Base-by-base conservation (phyloP, 352 stramenopile species). In the Phytophthora agathidicida region DNA sequence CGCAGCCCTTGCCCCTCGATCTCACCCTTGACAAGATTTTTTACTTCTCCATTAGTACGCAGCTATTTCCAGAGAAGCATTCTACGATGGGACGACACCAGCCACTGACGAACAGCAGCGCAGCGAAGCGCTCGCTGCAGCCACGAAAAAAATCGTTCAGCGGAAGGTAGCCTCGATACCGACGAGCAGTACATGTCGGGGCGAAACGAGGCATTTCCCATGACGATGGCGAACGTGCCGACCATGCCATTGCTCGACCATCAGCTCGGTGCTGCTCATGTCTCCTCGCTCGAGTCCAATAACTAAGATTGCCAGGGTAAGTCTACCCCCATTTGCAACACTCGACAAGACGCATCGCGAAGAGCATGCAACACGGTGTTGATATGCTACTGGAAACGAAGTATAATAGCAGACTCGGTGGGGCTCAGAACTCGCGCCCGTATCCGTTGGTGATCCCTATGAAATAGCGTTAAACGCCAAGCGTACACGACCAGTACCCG, bases 41-140 rank as follows among this genome's bases (percentile, higher is more conserved):
- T 33, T 68, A 41, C 33, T n/a, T n/a, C 27, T 61, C 49, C 38
- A 53, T 37, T 44, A 55, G 8, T 24, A 26, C 26, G 19, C 42
- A 45, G 51, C 42, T 70, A 70, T 70, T 66, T 65, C 61, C 47
- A 61, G 61, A 14, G 33, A 19, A 26, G 42, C 27, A 47, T 24
- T 47, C 44, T 58, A 35, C 53, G 41, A 69, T 52, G 47, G 45
- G 46, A 65, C 60, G 46, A 68, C n/a, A n/a, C 13, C 23, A 19
- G 7, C 10, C 7, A 45, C 24, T 36, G 41, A 33, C 20, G 7
- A 53, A 53, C 24, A 14, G 39, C 5, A 20, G n/a, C n/a, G 30
- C 11, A 8, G 36, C 19, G 37, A 20, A 30, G 19, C 37, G 37
- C n/a, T 10, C 37, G 30, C 20, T 32, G 20, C 7, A n/a, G n/a